phyloP scores from a whole-genome alignment of 306 rosid genomes.

The Biancaea sappan region DNA sequence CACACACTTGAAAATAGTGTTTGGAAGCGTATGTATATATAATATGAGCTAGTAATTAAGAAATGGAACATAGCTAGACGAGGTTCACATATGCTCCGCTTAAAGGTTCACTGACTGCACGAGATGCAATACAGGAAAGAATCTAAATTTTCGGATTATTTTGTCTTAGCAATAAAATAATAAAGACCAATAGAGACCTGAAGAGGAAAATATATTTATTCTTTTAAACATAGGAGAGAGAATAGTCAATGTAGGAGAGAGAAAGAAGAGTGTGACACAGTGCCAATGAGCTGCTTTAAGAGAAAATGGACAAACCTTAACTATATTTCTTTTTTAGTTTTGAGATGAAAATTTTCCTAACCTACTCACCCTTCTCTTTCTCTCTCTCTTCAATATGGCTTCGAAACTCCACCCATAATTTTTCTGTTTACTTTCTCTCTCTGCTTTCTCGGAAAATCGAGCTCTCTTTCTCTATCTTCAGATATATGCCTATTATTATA shows the following conservation, averaged over 20 bases:
- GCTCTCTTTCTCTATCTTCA: neutral
- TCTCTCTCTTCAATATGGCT: slow-evolving; percentile 54
- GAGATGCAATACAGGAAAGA: too few species aligned
- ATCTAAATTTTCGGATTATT: too few species aligned
- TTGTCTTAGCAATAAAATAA: neutral
- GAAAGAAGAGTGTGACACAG: neutral
- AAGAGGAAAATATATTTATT: neutral
- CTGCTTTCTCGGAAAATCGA: slow-evolving; percentile 28
- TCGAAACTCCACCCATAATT: slow-evolving; percentile 29
- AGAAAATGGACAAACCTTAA: slow-evolving; percentile 28
- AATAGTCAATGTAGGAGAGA: neutral
- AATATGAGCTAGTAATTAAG: too few species aligned
- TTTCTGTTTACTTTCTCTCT: neutral
- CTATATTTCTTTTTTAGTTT: slow-evolving; percentile 22
- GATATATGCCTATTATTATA: neutral
- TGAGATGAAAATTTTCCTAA: slow-evolving; percentile 24
- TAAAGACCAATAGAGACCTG: neutral
- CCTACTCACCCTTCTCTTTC: slow-evolving; percentile 31
- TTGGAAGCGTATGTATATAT: too few species aligned
- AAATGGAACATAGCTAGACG: too few species aligned
- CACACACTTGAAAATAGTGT: too few species aligned
- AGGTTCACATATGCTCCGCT: too few species aligned
- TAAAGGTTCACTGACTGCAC: too few species aligned
- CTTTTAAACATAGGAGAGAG: neutral
- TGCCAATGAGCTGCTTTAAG: slow-evolving; percentile 12